These are phyloP conservation scores for Beta lomatogona DNA, from an alignment of 179 eudicot species.

Conservation along the genomic window DNA sequence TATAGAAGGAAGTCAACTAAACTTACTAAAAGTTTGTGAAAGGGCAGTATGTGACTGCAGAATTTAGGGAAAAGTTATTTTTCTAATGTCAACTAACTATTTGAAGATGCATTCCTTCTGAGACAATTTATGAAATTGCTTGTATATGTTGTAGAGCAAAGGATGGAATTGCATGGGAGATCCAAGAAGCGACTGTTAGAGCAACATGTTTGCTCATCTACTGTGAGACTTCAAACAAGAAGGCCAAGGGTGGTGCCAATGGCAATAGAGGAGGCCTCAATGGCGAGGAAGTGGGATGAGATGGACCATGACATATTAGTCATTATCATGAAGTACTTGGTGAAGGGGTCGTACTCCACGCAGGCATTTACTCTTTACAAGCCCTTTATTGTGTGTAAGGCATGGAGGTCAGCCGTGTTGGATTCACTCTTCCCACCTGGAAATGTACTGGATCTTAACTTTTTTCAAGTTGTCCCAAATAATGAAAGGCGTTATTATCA, in stretches of 20 bases:
- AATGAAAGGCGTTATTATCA: not conserved
- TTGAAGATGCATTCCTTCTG: too few species aligned
- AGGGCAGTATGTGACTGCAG: too few species aligned
- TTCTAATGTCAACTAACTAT: too few species aligned
- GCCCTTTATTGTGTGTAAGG: not conserved
- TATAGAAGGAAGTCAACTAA: too few species aligned
- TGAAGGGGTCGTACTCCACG: not conserved
- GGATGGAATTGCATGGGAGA: not conserved
- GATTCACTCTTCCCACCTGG: conserved; percentile 1
- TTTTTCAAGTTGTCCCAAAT: not conserved
- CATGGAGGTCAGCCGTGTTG: conserved; percentile 7
- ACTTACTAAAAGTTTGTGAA: too few species aligned
- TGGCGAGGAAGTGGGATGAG: conserved; percentile 9
- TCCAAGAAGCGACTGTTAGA: not conserved
- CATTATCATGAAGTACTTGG: conserved; percentile 6
- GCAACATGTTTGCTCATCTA: not conserved
- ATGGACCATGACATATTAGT: conserved; percentile 9
- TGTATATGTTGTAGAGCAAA: not conserved
- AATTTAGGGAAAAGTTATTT: too few species aligned
- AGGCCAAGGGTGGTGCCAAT: conserved; percentile 6
- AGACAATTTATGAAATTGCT: not conserved
- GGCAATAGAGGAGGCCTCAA: not conserved
- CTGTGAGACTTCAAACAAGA: not conserved
- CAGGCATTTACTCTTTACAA: not conserved
- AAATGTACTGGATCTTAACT: conserved; percentile 2